A percentile compares a stretch with the other conserved stretches of the same genome.
Conservation (phyloP, 140 eudicot species). For the Anethum foeniculum region DNA sequence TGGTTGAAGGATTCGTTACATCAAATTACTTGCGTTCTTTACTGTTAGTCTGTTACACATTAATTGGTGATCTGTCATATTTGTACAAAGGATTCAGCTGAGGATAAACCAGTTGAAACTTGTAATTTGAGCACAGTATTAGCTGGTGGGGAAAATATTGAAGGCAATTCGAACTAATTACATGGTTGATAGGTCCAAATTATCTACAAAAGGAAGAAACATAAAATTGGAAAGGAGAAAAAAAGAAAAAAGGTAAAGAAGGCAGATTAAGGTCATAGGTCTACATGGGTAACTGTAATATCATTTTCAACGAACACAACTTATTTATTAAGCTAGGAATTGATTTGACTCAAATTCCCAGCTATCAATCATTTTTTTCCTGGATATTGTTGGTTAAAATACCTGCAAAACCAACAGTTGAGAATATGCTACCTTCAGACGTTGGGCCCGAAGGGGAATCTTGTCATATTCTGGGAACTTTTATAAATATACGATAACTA, state of each 20-base stretch:
- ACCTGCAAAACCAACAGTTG: neutral
- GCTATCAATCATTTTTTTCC: neutral
- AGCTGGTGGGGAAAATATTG: neutral
- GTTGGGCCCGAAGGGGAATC: neutral
- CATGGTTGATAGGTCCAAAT: neutral
- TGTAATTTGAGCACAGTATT: neutral
- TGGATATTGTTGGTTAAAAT: neutral
- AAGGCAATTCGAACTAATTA: neutral
- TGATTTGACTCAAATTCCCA: no score
- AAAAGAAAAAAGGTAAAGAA: neutral
- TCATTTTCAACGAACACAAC: neutral
- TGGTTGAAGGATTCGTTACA: neutral
- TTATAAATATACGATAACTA: neutral
- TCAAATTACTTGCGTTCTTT: neutral
- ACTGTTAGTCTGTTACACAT: neutral
- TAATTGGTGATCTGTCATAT: neutral
- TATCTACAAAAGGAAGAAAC: neutral
- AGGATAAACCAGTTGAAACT: neutral
- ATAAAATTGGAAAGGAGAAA: neutral
- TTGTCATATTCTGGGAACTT: neutral
- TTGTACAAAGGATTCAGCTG: neutral
- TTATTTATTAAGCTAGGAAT: no score
- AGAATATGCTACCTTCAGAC: neutral
- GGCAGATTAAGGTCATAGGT: neutral
- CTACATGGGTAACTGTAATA: neutral